Evolutionary conservation across 116 monocot genomes (phyloP), one percentile per base, ranked within the genome.

Genomic region (Trichopus zeylanicus): DNA sequence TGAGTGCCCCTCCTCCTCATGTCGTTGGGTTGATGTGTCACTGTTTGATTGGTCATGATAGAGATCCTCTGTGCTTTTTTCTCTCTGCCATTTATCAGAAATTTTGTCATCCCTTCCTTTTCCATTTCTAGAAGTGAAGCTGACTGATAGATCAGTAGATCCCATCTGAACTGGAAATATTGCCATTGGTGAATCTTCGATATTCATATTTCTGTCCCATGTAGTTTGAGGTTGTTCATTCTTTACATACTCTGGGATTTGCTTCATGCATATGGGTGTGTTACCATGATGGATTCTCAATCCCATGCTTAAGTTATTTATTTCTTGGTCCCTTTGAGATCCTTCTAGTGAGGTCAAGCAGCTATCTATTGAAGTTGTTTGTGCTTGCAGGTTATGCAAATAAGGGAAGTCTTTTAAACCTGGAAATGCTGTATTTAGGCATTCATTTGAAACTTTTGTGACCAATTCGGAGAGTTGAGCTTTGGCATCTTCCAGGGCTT

Each of bases 301-400:
- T 9, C 55, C 59, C 18, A 65, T 75, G 26, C 57, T 68, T 15
- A 26, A 59, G 21, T 72, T 74, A 47, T 60, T 61, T 46, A 60
- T 66, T 62, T 76, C 81, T 35, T 71, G 70, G 15, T 77, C 90
- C 31, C 77, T 83, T 46, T 75, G 70, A 30, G 63, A 65, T 55
- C 68, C 78, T 65, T 87, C 84, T 34, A 72, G 62, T 46, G 71
- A 66, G 15, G 92, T 84, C 57, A 91, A 61, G 80, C 86, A 86
- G 54, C 86, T 83, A 46, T 91, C 90, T 10, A 85, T 66, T 29
- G 85, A 82, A 56, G 55, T 11, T 55, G 57, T 35, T 12, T 65
- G 60, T 19, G 35, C 48, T 62, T 70, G 67, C 37, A 38, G 33
- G 4, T 3, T 57, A 5, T 56, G 48, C 12, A 58, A 57, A 57